These are phyloP conservation scores for Coniosporium tulheliwenetii DNA, from an alignment of 2,329 filamentous ascomycete genomes.

Conservation along the genomic window DNA sequence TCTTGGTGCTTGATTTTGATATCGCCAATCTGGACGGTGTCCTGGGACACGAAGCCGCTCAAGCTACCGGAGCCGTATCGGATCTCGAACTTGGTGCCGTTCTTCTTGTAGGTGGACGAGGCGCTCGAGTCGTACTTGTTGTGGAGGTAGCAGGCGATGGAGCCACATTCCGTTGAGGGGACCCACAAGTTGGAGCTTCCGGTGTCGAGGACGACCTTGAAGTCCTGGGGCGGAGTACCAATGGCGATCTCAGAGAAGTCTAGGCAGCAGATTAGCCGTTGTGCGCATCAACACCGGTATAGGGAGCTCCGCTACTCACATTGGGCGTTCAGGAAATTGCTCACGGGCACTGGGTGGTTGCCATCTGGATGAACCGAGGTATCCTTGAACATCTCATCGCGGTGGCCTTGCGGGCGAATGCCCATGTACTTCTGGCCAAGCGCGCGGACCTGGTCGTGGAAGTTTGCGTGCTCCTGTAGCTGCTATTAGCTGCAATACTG, in stretches of 20 bases:
- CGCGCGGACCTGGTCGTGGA: slow-evolving; percentile 66
- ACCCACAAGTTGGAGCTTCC: slow-evolving; percentile 99
- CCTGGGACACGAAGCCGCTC: slow-evolving; percentile 84
- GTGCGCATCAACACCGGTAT: not conserved
- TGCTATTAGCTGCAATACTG: slow-evolving; percentile 10
- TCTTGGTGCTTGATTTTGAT: slow-evolving; percentile 76
- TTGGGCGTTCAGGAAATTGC: slow-evolving; percentile 97
- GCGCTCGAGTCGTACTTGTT: slow-evolving; percentile 84
- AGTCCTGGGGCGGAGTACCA: slow-evolving; percentile 79
- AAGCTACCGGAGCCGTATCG: slow-evolving; percentile 89
- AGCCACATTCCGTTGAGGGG: slow-evolving; percentile 74
- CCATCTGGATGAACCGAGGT: slow-evolving; percentile 48
- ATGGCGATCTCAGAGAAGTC: slow-evolving; percentile 96
- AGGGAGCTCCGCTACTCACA: slow-evolving; percentile 44
- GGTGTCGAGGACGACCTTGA: slow-evolving; percentile 98
- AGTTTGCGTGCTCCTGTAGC: slow-evolving; percentile 54
- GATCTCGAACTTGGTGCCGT: slow-evolving; percentile 85
- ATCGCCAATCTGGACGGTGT: slow-evolving; percentile 76
- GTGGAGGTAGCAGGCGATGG: slow-evolving; percentile 97
- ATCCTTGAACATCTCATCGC: slow-evolving; percentile 67
- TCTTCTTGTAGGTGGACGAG: slow-evolving; percentile 86
- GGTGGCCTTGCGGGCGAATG: slow-evolving; percentile 50
- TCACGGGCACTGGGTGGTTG: slow-evolving; percentile 72
- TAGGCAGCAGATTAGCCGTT: slow-evolving; percentile 17
- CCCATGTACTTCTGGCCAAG: slow-evolving; percentile 97